Base-by-base conservation (phyloP, 495 filamentous ascomycete species). In the Penicillium atrosanguineum region DNA sequence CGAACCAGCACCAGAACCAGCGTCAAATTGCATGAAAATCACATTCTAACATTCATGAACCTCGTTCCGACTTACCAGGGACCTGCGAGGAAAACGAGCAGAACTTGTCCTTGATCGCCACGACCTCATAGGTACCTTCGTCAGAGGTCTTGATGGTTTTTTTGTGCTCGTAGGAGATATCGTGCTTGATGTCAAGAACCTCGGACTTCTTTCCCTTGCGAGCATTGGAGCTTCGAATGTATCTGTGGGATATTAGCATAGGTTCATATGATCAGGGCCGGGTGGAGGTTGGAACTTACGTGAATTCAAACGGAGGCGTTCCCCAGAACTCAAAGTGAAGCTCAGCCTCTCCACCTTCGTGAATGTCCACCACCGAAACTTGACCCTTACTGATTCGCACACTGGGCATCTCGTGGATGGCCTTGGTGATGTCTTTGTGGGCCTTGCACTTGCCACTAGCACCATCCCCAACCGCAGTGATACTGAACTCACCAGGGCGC, bases 111-210 rank as follows among this genome's bases (percentile, higher is more conserved):
- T 90, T 91, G 69, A 98, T 95, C 6, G 89, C 85, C 47, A 96
- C 87, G 12, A 97, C 95, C 73, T 98, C 94, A 57, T 98, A 98
- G 45, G 90, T 95, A 25, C 94, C 94, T 75, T 97, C 94, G 63
- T 95, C 89, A 40, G 84, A 89, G 14, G 90, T 91, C 63, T 81
- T 81, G 55, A 96, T 81, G 19, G 83, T 85, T 74, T 92, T 90
- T 56, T 75, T 85, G 63, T 90, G 81, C 54, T 91, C 89, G 53
- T 92, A 79, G 20, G 87, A 91, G 7, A 87, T 83, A 52, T 94
- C 89, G 53, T 91, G 90, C 60, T 88, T 84, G 60, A 91, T 95
- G 70, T 97, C 94, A 19, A 97, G 74, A 16, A 98, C 81, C 64
- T 86, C 80, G 7, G 86, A 77, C 64, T 84, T 89, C 65, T 83